Percentiles rank a stretch among this genome's conserved stretches.
These are phyloP conservation scores for Luffa acutangula DNA, from an alignment of 306 rosid genomes.

Conservation along the genomic window DNA sequence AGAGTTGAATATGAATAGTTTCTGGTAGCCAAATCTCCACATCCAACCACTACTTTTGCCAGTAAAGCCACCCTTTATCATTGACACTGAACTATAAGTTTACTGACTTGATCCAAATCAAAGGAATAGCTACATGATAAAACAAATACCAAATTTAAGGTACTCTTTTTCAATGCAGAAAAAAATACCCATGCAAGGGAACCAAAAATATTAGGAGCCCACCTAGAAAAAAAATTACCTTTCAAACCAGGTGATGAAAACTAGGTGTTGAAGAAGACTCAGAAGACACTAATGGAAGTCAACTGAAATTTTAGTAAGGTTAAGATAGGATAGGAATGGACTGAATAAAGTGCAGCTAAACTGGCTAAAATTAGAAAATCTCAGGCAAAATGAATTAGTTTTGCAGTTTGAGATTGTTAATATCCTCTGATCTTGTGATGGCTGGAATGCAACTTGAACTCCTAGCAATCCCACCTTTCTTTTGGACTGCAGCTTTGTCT, in stretches of 20 bases:
- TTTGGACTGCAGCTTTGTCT: conserved; percentile 36
- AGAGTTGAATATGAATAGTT: background rate
- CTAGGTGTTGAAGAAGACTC: background rate
- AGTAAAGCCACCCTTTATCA: background rate
- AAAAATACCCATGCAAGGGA: background rate
- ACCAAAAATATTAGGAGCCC: background rate
- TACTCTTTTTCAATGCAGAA: background rate
- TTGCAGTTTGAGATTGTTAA: conserved; percentile 36
- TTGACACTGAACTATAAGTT: background rate
- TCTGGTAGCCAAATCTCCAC: background rate
- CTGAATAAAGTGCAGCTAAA: background rate
- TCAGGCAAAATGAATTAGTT: conserved; percentile 3
- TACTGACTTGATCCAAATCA: background rate
- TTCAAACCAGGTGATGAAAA: background rate
- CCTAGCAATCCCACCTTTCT: conserved; percentile 57
- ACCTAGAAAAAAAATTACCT: conserved; percentile 4
- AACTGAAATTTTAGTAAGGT: background rate
- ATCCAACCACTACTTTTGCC: background rate
- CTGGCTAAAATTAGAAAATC: background rate
- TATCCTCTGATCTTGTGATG: conserved; percentile 44
- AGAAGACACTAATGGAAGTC: background rate
- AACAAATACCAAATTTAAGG: background rate
- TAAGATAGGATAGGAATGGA: background rate
- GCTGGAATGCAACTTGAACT: conserved; percentile 91
- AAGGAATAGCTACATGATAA: background rate